Percentiles rank a stretch among this genome's conserved stretches.
Conservation (phyloP, 805 yeast species). For the Diddensiella caesifluorescens region DNA sequence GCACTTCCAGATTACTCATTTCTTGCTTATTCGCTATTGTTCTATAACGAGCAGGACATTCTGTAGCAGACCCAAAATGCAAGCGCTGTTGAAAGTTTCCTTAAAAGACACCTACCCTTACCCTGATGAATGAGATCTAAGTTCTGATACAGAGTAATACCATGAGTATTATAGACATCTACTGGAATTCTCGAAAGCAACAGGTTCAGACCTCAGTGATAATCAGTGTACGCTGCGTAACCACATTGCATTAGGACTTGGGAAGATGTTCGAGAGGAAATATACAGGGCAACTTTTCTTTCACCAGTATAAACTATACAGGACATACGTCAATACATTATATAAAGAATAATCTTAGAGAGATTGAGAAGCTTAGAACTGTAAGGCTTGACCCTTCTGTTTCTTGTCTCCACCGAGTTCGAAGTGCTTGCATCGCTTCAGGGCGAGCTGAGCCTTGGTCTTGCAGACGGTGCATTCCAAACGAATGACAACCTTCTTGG, state of each 20-base stretch:
- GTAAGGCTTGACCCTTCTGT: constrained; percentile 99
- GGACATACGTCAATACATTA: constrained; percentile 2
- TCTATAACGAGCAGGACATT: too few relatives aligned
- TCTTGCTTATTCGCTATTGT: too few relatives aligned
- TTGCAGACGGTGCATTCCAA: constrained; percentile 98
- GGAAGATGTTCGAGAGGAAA: not conserved
- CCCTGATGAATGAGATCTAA: too few relatives aligned
- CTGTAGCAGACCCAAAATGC: too few relatives aligned
- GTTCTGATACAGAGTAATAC: not conserved
- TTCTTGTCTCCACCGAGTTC: constrained; percentile 99
- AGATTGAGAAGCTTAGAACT: constrained; percentile 83
- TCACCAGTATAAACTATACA: constrained; percentile 1
- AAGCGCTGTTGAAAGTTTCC: too few relatives aligned
- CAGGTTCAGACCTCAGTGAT: too few relatives aligned
- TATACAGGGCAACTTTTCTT: not conserved
- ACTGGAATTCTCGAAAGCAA: too few relatives aligned
- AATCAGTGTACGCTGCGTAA: too few relatives aligned
- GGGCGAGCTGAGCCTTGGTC: constrained; percentile 95
- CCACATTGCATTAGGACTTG: too few relatives aligned
- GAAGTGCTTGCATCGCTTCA: constrained; percentile 99
- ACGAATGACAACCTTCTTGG: constrained; percentile 99
- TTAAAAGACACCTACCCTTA: too few relatives aligned
- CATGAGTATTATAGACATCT: not conserved
- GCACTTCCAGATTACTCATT: too few relatives aligned
- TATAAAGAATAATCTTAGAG: too few relatives aligned